Evolutionary conservation across 2,329 filamentous ascomycete species (phyloP).

Genomic region (Metarhizium humberi): DNA sequence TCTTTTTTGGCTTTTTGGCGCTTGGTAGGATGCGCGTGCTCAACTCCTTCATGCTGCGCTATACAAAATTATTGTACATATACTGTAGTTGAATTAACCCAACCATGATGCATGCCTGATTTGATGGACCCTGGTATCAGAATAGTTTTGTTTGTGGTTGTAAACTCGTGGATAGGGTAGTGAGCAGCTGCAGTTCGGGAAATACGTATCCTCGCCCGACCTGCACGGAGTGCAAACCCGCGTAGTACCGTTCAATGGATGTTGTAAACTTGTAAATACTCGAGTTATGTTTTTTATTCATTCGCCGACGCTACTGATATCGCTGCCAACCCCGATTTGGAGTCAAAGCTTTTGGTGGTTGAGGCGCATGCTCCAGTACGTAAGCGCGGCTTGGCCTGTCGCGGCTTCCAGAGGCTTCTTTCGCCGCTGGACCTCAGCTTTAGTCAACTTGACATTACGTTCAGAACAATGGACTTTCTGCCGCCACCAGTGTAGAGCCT

Average conservation of each 20-base stretch:
- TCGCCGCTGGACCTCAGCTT: not conserved
- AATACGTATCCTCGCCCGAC: too few species aligned
- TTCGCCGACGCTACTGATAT: not conserved
- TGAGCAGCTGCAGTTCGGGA: too few species aligned
- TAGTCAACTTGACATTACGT: not conserved
- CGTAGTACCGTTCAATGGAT: too few species aligned
- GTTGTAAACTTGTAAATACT: too few species aligned
- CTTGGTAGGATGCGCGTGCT: slow-evolving; percentile 1
- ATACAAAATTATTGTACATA: not conserved
- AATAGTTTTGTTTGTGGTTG: too few species aligned
- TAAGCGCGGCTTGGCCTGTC: slow-evolving; percentile 5
- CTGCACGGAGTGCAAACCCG: too few species aligned
- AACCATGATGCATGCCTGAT: not conserved
- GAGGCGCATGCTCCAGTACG: not conserved
- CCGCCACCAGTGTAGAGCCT: not conserved
- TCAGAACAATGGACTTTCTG: not conserved
- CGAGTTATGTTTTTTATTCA: not conserved
- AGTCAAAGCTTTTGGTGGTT: not conserved
- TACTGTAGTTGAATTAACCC: slow-evolving; percentile 5
- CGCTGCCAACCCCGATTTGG: not conserved
- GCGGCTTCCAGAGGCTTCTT: slow-evolving; percentile 8
- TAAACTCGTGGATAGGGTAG: too few species aligned
- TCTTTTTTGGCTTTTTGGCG: slow-evolving; percentile 3
- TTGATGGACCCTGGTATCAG: too few species aligned
- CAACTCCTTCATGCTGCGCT: not conserved